Evolutionary conservation across 2,329 filamentous ascomycete species (phyloP), one percentile per base, ranked within the genome.

Genomic region (Epicoccum sorghinum): DNA sequence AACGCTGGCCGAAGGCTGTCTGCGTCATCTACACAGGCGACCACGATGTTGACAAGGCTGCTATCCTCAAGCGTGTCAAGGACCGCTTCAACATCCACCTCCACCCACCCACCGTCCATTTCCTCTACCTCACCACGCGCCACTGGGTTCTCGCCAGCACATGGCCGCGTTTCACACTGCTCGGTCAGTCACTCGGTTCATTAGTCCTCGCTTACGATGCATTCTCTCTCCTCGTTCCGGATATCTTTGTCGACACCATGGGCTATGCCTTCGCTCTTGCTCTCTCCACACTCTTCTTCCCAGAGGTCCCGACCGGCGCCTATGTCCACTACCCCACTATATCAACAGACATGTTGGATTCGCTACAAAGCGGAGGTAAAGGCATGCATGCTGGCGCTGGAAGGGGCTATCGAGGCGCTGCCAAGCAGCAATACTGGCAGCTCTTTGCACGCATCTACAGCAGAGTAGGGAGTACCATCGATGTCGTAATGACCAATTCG

Each of bases 261-360:
- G 95, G 95, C 58, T 99, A 97, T 69, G 92, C 93, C 24, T 99
- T 98, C 71, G 85, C 90, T 0, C 83, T 96, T 9, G 91, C 90
- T 7, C 81, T 97, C 3, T 89, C 83, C 74, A 95, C 92, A 70
- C 83, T 89, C 59, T 80, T 98, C 23, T 98, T 98, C 70, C 89
- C 84, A 0, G 75, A 78, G 32, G 84, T 97, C 1, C 90, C 93
- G 0, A 97, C 92, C 0, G 92, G 86, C 40, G 93, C 95, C 47
- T 99, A 99, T 71, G 93, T 98, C 1, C 95, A 99, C 77, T 99
- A 98, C 72, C 95, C 95, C 1, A 98, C 93, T 51, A 99, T 99
- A 48, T 97, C 93, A 3, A 99, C 92, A 45, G 95, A 99, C 69
- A 99, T 99, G 95, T 85, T 99, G 4, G 83, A 86, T 22, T 93